Evolutionary conservation across 345 rosid species (phyloP).

Genomic region (Moringa oleifera): DNA sequence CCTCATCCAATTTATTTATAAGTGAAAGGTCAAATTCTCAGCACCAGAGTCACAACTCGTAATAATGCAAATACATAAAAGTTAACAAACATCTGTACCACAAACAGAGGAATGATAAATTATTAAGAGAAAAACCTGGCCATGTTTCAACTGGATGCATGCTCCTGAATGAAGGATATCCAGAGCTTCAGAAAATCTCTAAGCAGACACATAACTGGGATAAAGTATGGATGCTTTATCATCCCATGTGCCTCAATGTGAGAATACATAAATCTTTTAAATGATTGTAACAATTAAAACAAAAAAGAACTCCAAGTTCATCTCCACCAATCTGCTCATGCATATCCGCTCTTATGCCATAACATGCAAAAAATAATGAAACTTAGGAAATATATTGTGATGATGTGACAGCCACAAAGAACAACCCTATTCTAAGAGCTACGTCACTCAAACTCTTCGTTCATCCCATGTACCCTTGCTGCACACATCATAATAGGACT

Average conservation of each 20-base stretch:
- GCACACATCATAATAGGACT: no score
- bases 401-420: background rate
- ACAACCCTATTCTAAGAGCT: no score
- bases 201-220: constrained; percentile 62
- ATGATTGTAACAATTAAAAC: background rate
- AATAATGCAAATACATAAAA: background rate
- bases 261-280: background rate
- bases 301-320: background rate
- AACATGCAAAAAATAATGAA: background rate
- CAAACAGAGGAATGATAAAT: background rate
- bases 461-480: no score
- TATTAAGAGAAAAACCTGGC: constrained; percentile 51
- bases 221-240: constrained; percentile 10
- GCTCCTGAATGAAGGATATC: constrained; percentile 84
- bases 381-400: no score
- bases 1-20: no score
- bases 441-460: no score
- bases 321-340: background rate
- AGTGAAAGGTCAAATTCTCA: no score
- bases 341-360: background rate
- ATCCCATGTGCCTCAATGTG: background rate
- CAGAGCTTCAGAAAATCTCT: constrained; percentile 76
- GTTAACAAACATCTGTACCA: background rate
- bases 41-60: no score
- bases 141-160: constrained; percentile 62